A percentile compares a stretch with the other conserved stretches of the same genome.
Evolutionary conservation across 2,329 filamentous ascomycete species (phyloP).

Genomic region (Grosmannia huntii): DNA sequence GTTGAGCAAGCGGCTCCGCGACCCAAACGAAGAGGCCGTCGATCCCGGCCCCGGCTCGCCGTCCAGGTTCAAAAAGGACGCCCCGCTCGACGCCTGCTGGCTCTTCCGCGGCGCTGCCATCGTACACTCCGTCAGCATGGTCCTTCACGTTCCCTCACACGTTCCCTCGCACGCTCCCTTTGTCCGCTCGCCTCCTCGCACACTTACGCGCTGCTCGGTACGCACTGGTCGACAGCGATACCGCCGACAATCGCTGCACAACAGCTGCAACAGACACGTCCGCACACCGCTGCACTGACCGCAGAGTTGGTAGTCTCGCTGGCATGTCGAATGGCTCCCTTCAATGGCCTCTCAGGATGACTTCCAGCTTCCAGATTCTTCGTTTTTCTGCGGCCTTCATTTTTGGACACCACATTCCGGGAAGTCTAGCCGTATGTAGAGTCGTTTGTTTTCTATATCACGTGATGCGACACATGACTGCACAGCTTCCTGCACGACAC

Average conservation of each 20-base stretch:
- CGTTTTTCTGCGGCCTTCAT: too few relatives aligned
- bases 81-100: slow-evolving; percentile 5
- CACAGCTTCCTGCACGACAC: too few relatives aligned
- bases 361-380: too few relatives aligned
- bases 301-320: slow-evolving; percentile 8
- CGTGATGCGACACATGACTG: not conserved
- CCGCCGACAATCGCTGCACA: slow-evolving; percentile 7
- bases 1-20: too few relatives aligned
- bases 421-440: too few relatives aligned
- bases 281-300: slow-evolving; percentile 1
- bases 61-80: slow-evolving; percentile 10
- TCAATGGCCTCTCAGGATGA: too few relatives aligned
- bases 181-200: not conserved
- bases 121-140: not conserved
- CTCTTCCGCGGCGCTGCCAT: not conserved
- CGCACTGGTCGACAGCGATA: slow-evolving; percentile 7
- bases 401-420: too few relatives aligned
- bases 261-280: not conserved
- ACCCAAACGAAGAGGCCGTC: too few relatives aligned
- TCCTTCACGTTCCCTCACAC: not conserved
- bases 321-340: slow-evolving; percentile 21
- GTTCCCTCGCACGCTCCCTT: too few relatives aligned
- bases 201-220: slow-evolving; percentile 4
- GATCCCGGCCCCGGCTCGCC: not conserved
- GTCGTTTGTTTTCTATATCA: too few relatives aligned